These are phyloP conservation scores for Leishmania major DNA, from an alignment of 208 protist species.

Conservation along the genomic window DNA sequence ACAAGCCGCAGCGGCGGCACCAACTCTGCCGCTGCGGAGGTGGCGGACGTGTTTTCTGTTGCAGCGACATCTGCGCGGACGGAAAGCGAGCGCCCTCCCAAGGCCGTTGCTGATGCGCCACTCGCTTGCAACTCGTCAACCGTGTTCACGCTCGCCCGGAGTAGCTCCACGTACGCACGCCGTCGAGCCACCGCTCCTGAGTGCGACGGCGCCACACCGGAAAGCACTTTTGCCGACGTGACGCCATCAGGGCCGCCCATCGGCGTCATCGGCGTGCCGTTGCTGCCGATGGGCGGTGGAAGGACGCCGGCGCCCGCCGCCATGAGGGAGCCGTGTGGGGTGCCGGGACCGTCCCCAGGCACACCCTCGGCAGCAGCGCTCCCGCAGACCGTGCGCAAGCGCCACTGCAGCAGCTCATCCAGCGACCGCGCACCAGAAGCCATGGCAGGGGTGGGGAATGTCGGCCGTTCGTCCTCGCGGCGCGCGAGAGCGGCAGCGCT, in stretches of 20 bases:
- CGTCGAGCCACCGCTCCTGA: conserved; percentile 5
- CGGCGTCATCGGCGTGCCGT: not conserved
- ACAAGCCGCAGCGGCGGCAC: not conserved
- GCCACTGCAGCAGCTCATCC: conserved; percentile 24
- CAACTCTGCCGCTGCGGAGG: not conserved
- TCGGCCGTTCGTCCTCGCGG: not conserved
- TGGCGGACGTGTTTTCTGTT: not conserved
- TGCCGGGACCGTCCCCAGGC: not conserved
- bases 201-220: not conserved
- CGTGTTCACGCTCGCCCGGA: conserved; percentile 16
- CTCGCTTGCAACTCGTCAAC: conserved; percentile 17
- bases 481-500: not conserved
- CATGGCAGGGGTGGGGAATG: not conserved
- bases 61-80: too few species aligned
- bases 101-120: not conserved
- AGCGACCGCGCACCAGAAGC: conserved; percentile 2
- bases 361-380: not conserved
- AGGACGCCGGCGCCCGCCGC: not conserved
- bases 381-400: not conserved
- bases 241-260: not conserved
- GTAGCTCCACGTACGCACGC: conserved; percentile 19
- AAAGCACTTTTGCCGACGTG: not conserved
- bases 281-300: not conserved
- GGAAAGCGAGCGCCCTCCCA: not conserved
- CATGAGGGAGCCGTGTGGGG: not conserved